These are phyloP conservation scores for Cryptococcus floricola DNA, from an alignment of 1,284 basidiomycete species.

Conservation along the genomic window DNA sequence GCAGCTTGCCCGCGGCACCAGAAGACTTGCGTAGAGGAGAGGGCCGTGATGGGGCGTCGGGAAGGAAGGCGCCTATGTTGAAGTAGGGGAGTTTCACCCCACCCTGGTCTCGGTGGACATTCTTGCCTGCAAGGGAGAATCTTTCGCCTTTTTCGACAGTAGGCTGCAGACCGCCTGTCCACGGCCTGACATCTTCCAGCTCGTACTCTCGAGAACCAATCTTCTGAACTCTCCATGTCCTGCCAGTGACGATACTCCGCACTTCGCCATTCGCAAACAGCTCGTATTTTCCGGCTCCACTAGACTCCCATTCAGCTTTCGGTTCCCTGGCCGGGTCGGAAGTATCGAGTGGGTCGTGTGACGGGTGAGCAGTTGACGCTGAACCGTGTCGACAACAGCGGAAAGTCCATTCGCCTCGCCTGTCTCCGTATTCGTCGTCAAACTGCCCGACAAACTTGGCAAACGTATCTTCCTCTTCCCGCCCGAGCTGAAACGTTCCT, in stretches of 20 bases:
- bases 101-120: constrained; percentile 40
- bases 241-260: constrained; percentile 30
- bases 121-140: constrained; percentile 35
- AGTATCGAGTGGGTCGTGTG: constrained; percentile 19
- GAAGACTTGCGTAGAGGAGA: not conserved
- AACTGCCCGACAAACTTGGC: constrained; percentile 51
- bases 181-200: constrained; percentile 27
- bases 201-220: constrained; percentile 40
- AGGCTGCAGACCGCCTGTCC: not conserved
- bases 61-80: not conserved
- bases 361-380: constrained; percentile 1
- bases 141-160: constrained; percentile 7
- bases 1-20: not conserved
- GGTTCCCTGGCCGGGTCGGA: constrained; percentile 8
- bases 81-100: constrained; percentile 37
- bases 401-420: constrained; percentile 52
- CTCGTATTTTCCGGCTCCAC: constrained; percentile 43
- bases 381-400: constrained; percentile 18
- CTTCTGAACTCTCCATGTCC: constrained; percentile 35
- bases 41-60: not conserved
- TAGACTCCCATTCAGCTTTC: constrained; percentile 42
- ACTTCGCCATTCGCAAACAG: constrained; percentile 41
- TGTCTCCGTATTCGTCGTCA: constrained; percentile 50
- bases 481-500: constrained; percentile 26
- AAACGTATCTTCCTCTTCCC: constrained; percentile 49